phyloP scores from a whole-genome alignment of 2,329 filamentous ascomycete species.

The Aspergillus sergii region DNA sequence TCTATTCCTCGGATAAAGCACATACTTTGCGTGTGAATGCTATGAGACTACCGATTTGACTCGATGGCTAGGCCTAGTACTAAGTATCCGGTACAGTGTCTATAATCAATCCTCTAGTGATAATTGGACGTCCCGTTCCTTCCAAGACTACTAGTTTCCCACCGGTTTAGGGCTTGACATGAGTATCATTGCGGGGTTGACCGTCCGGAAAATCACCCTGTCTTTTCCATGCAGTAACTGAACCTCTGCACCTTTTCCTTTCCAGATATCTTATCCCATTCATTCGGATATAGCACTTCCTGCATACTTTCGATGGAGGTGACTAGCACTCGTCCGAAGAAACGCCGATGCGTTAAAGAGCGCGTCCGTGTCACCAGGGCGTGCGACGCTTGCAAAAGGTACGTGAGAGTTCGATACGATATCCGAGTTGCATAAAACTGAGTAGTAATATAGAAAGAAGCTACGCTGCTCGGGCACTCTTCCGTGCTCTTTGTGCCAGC shows the following conservation, averaged over 20 bases:
- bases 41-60: background rate
- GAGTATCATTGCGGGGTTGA: background rate
- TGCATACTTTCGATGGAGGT: constrained; percentile 8
- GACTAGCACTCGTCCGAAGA: constrained; percentile 5
- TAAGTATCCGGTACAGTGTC: no score
- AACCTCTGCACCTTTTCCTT: background rate
- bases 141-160: background rate
- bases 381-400: constrained; percentile 19
- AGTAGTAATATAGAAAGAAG: constrained; percentile 13
- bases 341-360: constrained; percentile 17
- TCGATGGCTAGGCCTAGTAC: background rate
- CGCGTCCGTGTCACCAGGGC: constrained; percentile 20
- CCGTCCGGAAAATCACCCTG: background rate
- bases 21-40: no score
- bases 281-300: background rate
- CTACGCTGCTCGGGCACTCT: constrained; percentile 19
- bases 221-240: background rate
- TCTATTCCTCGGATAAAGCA: no score
- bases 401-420: background rate
- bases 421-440: background rate
- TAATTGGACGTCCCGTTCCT: background rate
- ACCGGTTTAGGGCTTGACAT: background rate
- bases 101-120: background rate
- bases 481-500: constrained; percentile 16
- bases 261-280: background rate